Base-by-base conservation (phyloP, 495 filamentous ascomycete species). In the Lichenothelia convexa region DNA sequence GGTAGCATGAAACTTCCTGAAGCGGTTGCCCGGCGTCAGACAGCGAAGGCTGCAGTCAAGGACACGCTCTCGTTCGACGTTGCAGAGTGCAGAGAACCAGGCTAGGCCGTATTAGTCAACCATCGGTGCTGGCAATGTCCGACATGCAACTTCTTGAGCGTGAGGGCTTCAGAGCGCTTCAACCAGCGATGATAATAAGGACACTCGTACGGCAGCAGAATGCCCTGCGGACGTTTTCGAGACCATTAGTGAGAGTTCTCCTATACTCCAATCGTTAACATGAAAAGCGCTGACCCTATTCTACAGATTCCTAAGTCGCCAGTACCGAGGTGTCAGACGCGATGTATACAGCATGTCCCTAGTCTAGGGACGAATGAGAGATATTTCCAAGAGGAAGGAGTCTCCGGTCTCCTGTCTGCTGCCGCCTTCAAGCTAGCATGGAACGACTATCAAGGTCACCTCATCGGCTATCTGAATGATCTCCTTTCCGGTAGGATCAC, bases 381-480 rank as follows among this genome's bases (percentile, higher is more conserved):
- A 5, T 34, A 49, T 21, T 73, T 68, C 42, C 50, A 57, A 31
- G 43, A 66, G 37, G 44, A 80, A 41, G 81, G 78, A 32, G 59
- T 92, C 7, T 65, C 70, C 12, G 70, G 68, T 5, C 61, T 93
- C 30, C 59, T 91, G 35, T 71, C 73, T 0, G 57, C 66, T 1
- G 59, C 61, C 27, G 80, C 64, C 8, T 84, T 78, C 52, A 61
- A 77, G 36, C 68, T 78, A 11, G 67, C 85, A 21, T 97, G 84
- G 82, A 76, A 63, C 16, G 60, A 84, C 46, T 94, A 94, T 60
- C 81, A 89, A 60, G 47, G 57, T 18, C 54, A 73, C 34, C 56
- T 92, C 42, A 50, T 87, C 26, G 59, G 80, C 32, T 80, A 73
- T 50, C 66, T 97, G 47, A 89, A 91, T 55, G 46, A 54, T 35